Evolutionary conservation across 495 filamentous ascomycete species (phyloP), one percentile per base, ranked within the genome.

Genomic region (Neurospora sp.): DNA sequence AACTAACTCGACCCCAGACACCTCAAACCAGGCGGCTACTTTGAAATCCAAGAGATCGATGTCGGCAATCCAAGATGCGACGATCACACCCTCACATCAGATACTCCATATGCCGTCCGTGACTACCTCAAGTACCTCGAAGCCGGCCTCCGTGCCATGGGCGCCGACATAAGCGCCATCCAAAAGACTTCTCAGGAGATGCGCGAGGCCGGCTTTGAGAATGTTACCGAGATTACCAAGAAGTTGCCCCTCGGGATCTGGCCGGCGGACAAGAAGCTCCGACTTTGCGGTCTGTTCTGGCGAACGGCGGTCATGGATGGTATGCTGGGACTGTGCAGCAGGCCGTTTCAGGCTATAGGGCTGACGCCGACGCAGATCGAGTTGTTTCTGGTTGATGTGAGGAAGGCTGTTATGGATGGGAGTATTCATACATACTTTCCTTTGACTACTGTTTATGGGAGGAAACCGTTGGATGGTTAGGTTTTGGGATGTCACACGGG

Each of bases 21-120:
- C 68, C 75, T 83, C 45, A 83, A 82, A 70, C 87, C 87, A 4
- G 86, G 87, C 69, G 87, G 84, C 42, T 89, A 84, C 78, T 76
- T 88, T 45, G 88, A 90, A 72, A 77, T 87, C 71, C 82, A 86
- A 72, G 87, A 89, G 71, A 76, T 86, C 37, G 74, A 77, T 41
- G 79, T 80, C 48, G 73, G 73, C 71, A 7, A 17, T 16, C 77
- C 84, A 27, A 69, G 73, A 10, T 82, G 80, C 73, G 84, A 87
- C 74, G 87, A 88, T 79, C 75, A 77, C 41, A 82, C 79, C 48
- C 68, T 81, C 20, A 77, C 69, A 3, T 69, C 75, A 0, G 22
- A 68, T 12, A 78, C 75, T 0, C 81, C 81, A 17, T 83, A 81
- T 73, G 79, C 81, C n/a, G 72, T 80, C 48, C 78, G 81, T 31